Base-by-base conservation (phyloP, 768 basidiomycete genomes). In the Termitomyces sp. region DNA sequence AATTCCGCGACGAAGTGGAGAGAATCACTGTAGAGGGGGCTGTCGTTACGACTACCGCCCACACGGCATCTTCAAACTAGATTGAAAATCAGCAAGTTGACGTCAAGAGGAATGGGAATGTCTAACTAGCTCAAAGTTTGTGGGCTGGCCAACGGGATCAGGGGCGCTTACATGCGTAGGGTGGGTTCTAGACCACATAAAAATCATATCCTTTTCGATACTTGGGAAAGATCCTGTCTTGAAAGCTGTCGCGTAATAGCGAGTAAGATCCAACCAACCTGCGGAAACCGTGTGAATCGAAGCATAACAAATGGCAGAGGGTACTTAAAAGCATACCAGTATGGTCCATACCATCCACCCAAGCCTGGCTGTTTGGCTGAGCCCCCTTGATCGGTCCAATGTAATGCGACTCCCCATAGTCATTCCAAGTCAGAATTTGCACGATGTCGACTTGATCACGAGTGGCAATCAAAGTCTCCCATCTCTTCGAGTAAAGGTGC, bases 401-500 rank as follows among this genome's bases (percentile, higher is more conserved):
- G 66, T 94, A 93, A 64, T 90, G 86, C 3, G 84, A 86, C 65
- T 88, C 86, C 57, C 87, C 85, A 53, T 74, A 89, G 66, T 90
- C 88, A 56, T 90, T 90, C 83, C 83, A 89, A 14, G 82, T 80
- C 44, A 84, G 56, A 54, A 85, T 65, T 66, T 90, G 74, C 19
- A 80, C 78, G 47, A 89, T 73, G 60, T 84, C 82, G 30, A 87
- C 70, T 57, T 78, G 64, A 55, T 79, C 75, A 32, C 86, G 80
- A n/a, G 78, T 71, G 28, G 63, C 61, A 47, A 89, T 74, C 58
- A 90, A 68, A 40, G 73, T 71, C 62, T 90, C 85, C 87, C 88
- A 90, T 53, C 88, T 79, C 57, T 73, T 76, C 5, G 78, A 71
- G 60, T 81, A 87, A 22, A 88, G 72, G 69, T 85, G 85, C 51